These are phyloP conservation scores for Aspergillus fumigatus DNA, from an alignment of 2,329 filamentous ascomycete genomes.

Conservation along the genomic window DNA sequence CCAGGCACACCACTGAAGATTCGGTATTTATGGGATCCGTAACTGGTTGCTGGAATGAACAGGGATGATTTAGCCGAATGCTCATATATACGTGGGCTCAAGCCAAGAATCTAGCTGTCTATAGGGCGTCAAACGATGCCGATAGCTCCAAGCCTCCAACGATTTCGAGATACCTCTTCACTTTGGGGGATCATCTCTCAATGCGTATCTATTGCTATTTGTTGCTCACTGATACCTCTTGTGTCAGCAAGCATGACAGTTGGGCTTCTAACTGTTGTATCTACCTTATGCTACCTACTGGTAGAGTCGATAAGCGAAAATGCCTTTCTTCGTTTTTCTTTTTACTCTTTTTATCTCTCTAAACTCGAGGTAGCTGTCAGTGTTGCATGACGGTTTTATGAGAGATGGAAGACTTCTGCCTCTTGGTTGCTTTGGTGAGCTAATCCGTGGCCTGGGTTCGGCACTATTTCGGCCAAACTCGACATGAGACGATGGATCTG, in stretches of 20 bases:
- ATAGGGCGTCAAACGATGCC: background rate
- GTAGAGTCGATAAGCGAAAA: too few species aligned
- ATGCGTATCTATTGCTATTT: too few species aligned
- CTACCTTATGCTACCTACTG: background rate
- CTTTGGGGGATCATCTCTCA: too few species aligned
- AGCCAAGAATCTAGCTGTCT: background rate
- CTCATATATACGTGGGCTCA: background rate
- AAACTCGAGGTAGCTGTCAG: background rate
- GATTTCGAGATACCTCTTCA: background rate
- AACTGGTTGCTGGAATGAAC: background rate
- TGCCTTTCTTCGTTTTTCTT: too few species aligned
- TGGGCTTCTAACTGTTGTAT: background rate
- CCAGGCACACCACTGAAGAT: too few species aligned
- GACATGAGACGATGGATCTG: background rate
- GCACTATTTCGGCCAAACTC: background rate
- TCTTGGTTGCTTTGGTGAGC: background rate
- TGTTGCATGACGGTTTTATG: background rate
- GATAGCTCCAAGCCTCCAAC: too few species aligned
- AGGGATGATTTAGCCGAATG: background rate
- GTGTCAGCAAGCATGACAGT: background rate
- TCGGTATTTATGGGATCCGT: too few species aligned
- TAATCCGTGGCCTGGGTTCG: background rate
- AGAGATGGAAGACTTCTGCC: background rate
- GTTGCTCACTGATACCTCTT: background rate
- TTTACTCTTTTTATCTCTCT: too few species aligned